A percentile compares a stretch with the other conserved stretches of the same genome.
phyloP scores from a whole-genome alignment of 306 rosid species.

The Fragaria iinumae region DNA sequence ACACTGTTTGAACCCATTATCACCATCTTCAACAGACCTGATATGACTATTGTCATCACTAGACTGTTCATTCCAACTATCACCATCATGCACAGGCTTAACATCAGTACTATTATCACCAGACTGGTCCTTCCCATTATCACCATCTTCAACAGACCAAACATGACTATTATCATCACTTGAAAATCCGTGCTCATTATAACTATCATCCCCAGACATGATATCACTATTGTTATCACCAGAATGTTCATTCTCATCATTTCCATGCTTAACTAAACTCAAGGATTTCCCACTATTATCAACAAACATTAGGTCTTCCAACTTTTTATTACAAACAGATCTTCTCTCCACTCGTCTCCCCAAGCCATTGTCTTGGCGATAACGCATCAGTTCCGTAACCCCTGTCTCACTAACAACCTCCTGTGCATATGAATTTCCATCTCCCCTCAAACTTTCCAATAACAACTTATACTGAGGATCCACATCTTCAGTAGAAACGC shows the following conservation, averaged over 20 bases:
- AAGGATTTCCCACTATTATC: conserved; percentile 4
- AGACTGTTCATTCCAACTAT: neutral
- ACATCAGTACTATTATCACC: neutral
- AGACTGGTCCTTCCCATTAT: neutral
- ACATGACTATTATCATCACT: neutral
- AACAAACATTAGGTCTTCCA: conserved; percentile 10
- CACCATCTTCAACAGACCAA: neutral
- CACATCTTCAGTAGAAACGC: too few species aligned
- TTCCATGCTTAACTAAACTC: neutral
- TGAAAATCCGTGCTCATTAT: neutral
- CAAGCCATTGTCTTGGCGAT: neutral
- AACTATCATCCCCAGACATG: neutral
- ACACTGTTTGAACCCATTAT: neutral
- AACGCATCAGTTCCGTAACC: neutral
- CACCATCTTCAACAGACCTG: neutral
- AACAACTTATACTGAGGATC: conserved; percentile 36
- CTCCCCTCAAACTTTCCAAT: conserved; percentile 33
- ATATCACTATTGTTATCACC: conserved; percentile 12
- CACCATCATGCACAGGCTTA: neutral
- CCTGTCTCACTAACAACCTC: neutral
- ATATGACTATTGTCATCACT: neutral
- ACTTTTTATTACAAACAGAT: neutral
- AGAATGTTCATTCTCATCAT: neutral
- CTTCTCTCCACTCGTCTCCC: neutral
- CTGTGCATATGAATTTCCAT: neutral